Conservation (phyloP, 2,329 filamentous ascomycete species). For the Proliferodiscus dingleyae region DNA sequence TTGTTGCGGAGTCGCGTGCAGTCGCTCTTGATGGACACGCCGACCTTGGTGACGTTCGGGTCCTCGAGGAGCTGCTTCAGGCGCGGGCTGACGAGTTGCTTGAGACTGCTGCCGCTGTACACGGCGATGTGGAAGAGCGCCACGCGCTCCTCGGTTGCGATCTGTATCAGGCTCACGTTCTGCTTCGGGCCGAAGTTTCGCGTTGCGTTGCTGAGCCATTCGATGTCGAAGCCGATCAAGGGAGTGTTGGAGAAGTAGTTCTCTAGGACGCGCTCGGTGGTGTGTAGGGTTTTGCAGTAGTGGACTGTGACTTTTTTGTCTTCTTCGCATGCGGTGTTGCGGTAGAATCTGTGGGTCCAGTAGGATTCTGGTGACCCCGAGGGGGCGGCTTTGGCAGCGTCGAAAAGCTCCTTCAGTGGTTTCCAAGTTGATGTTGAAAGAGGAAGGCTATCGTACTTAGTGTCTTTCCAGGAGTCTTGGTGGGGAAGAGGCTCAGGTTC, state of each 20-base stretch:
- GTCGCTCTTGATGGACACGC: constrained; percentile 71
- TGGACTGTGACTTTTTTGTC: constrained; percentile 64
- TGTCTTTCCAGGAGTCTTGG: constrained; percentile 11
- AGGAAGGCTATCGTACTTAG: constrained; percentile 32
- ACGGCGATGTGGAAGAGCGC: constrained; percentile 76
- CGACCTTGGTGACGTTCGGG: constrained; percentile 63
- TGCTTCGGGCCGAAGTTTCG: constrained; percentile 48
- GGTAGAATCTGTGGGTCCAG: constrained; percentile 70
- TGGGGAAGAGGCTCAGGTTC: background rate
- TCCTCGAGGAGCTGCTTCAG: constrained; percentile 71
- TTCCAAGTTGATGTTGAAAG: constrained; percentile 40
- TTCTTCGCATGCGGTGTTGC: no score
- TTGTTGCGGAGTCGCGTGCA: constrained; percentile 62
- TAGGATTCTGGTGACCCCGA: constrained; percentile 46
- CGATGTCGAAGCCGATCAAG: constrained; percentile 82
- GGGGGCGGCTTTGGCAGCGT: constrained; percentile 43
- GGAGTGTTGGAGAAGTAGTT: constrained; percentile 63
- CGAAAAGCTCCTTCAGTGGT: constrained; percentile 43
- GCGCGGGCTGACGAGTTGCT: constrained; percentile 63
- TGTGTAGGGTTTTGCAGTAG: constrained; percentile 67
- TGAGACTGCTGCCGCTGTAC: constrained; percentile 41
- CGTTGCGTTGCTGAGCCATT: constrained; percentile 63
- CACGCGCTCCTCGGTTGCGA: constrained; percentile 72
- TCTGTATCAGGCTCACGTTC: constrained; percentile 77
- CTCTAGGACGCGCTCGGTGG: constrained; percentile 61